These are phyloP conservation scores for Exophiala calicioides DNA, from an alignment of 2,329 filamentous ascomycete genomes.

Conservation along the genomic window DNA sequence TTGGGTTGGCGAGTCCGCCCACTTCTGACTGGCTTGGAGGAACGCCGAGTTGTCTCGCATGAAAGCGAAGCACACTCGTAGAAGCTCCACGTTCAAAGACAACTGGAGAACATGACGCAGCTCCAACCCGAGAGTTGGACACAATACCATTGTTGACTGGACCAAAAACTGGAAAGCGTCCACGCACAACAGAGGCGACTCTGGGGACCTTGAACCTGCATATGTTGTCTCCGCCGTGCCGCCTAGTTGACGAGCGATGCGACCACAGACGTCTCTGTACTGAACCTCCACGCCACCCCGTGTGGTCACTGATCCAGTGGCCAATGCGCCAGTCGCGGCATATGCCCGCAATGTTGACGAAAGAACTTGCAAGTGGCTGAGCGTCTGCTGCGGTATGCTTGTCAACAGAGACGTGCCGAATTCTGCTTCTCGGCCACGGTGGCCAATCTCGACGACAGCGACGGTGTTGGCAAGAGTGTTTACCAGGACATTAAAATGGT, in stretches of 20 bases:
- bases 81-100: slow-evolving; percentile 87
- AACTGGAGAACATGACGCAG: slow-evolving; percentile 74
- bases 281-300: slow-evolving; percentile 67
- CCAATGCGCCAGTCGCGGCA: slow-evolving; percentile 73
- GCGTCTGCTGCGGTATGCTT: slow-evolving; percentile 76
- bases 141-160: slow-evolving; percentile 25
- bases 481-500: slow-evolving; percentile 22
- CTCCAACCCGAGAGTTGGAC: slow-evolving; percentile 23
- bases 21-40: slow-evolving; percentile 13
- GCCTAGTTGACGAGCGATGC: slow-evolving; percentile 17
- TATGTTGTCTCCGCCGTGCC: slow-evolving; percentile 44
- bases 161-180: slow-evolving; percentile 47
- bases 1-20: slow-evolving; percentile 9
- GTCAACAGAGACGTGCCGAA: slow-evolving; percentile 75
- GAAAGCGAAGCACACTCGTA: slow-evolving; percentile 71
- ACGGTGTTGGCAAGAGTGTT: slow-evolving; percentile 61
- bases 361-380: slow-evolving; percentile 85
- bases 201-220: not conserved
- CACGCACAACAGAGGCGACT: slow-evolving; percentile 63
- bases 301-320: slow-evolving; percentile 67
- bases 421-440: slow-evolving; percentile 77
- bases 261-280: slow-evolving; percentile 65
- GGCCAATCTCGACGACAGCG: slow-evolving; percentile 84
- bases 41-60: slow-evolving; percentile 38
- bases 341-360: slow-evolving; percentile 88